Evolutionary conservation across 495 filamentous ascomycete species (phyloP).

Genomic region (Aspergillus sclerotioniger): DNA sequence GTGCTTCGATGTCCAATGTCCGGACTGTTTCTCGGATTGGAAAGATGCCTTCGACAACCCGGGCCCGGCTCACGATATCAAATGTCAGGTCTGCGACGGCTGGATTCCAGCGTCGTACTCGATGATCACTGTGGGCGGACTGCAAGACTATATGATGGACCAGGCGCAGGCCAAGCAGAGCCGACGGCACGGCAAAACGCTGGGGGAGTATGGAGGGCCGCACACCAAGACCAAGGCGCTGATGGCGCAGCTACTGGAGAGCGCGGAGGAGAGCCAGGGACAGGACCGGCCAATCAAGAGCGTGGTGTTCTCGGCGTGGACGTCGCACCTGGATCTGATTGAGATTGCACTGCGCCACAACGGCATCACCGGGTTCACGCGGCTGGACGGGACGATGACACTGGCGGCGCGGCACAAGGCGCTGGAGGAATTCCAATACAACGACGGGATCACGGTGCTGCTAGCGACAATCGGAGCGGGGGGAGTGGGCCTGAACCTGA

Average conservation of each 20-base stretch:
- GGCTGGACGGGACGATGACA: constrained; percentile 85
- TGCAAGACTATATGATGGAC: constrained; percentile 58
- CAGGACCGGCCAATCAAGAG: constrained; percentile 73
- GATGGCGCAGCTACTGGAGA: constrained; percentile 60
- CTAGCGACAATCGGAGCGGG: constrained; percentile 91
- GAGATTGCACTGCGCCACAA: constrained; percentile 73
- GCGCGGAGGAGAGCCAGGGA: constrained; percentile 59
- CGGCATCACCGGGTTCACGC: constrained; percentile 61
- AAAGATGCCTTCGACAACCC: constrained; percentile 27
- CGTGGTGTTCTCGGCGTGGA: constrained; percentile 94
- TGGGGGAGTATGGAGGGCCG: constrained; percentile 74
- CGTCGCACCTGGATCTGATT: constrained; percentile 89
- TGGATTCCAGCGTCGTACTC: constrained; percentile 59
- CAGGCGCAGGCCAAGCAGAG: constrained; percentile 45
- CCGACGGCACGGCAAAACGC: constrained; percentile 55
- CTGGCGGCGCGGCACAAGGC: constrained; percentile 66
- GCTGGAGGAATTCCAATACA: constrained; percentile 73
- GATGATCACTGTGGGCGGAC: constrained; percentile 62
- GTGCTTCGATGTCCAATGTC: constrained; percentile 82
- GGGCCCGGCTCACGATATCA: constrained; percentile 26
- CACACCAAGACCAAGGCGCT: constrained; percentile 88
- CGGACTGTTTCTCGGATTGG: constrained; percentile 58
- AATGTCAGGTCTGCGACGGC: constrained; percentile 66
- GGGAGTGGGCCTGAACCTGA: constrained; percentile 89
- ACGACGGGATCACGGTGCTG: constrained; percentile 70